A percentile compares a stretch with the other conserved stretches of the same genome.
These are phyloP conservation scores for Nemania diffusa DNA, from an alignment of 2,329 filamentous ascomycete species.

Conservation along the genomic window DNA sequence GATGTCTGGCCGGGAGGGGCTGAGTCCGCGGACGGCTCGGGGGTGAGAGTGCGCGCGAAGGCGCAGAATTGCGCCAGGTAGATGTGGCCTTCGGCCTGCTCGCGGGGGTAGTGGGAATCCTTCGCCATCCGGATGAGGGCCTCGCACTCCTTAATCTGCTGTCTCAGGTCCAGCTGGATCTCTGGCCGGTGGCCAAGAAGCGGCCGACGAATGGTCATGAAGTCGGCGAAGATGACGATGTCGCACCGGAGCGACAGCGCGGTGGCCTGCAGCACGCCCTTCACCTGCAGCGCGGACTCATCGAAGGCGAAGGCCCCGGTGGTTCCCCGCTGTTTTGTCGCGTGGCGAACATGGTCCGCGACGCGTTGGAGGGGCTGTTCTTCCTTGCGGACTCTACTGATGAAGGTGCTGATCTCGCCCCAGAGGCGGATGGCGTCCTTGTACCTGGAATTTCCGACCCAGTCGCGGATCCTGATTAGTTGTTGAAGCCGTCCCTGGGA, in stretches of 20 bases:
- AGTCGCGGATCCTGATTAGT: conserved; percentile 33
- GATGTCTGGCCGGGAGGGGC: not conserved
- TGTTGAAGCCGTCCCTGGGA: conserved; percentile 35
- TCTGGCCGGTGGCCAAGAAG: conserved; percentile 15
- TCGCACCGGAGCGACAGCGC: conserved; percentile 62
- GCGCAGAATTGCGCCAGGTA: conserved; percentile 61
- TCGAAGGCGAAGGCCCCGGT: conserved; percentile 50
- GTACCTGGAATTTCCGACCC: conserved; percentile 41
- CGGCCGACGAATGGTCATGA: conserved; percentile 37
- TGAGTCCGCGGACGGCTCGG: not conserved
- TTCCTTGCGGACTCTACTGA: conserved; percentile 51
- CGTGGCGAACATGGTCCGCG: conserved; percentile 56
- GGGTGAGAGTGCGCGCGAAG: conserved; percentile 51
- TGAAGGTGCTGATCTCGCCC: conserved; percentile 37
- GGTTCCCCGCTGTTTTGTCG: conserved; percentile 47
- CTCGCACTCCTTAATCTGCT: conserved; percentile 54
- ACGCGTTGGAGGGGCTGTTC: conserved; percentile 63
- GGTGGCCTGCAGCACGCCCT: conserved; percentile 54
- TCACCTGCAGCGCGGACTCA: conserved; percentile 51
- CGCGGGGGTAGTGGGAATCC: conserved; percentile 50
- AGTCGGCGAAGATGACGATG: conserved; percentile 58
- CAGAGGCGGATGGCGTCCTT: conserved; percentile 39
- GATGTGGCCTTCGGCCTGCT: conserved; percentile 62
- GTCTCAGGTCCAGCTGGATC: conserved; percentile 44
- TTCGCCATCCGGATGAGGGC: conserved; percentile 54